Evolutionary conservation across 2,329 filamentous ascomycete species (phyloP).

Genomic region (Rhinocladiella similis): DNA sequence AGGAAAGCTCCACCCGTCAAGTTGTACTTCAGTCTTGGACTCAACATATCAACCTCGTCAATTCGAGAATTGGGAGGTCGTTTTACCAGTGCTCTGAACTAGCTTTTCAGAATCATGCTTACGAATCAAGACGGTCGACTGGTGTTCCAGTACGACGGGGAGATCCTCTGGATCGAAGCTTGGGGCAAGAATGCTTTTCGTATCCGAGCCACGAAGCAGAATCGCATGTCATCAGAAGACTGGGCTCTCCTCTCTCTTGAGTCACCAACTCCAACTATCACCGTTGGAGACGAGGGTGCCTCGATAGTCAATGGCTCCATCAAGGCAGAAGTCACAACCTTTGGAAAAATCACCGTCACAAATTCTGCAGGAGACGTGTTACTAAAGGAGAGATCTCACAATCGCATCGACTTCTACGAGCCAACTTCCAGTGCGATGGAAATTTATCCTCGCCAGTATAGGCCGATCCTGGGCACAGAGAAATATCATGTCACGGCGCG

Average conservation of each 20-base stretch:
- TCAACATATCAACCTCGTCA: no score
- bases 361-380: slow-evolving; percentile 45
- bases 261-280: slow-evolving; percentile 11
- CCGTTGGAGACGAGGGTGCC: slow-evolving; percentile 13
- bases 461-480: slow-evolving; percentile 48
- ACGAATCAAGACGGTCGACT: no score
- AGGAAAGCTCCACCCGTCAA: no score
- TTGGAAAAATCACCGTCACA: slow-evolving; percentile 53
- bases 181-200: slow-evolving; percentile 42
- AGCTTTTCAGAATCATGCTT: no score
- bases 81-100: no score
- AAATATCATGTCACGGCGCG: slow-evolving; percentile 60
- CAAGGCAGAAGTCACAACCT: slow-evolving; percentile 46
- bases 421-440: slow-evolving; percentile 60
- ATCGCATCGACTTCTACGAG: slow-evolving; percentile 53
- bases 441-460: slow-evolving; percentile 60
- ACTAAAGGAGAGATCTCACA: slow-evolving; percentile 56
- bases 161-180: slow-evolving; percentile 40
- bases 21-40: no score
- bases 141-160: slow-evolving; percentile 35
- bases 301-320: slow-evolving; percentile 48
- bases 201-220: slow-evolving; percentile 39
- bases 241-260: slow-evolving; percentile 35
- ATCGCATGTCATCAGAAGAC: slow-evolving; percentile 37
- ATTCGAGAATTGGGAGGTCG: no score